Evolutionary conservation across 495 filamentous ascomycete species (phyloP).

Genomic region (Annulohypoxylon nitens): DNA sequence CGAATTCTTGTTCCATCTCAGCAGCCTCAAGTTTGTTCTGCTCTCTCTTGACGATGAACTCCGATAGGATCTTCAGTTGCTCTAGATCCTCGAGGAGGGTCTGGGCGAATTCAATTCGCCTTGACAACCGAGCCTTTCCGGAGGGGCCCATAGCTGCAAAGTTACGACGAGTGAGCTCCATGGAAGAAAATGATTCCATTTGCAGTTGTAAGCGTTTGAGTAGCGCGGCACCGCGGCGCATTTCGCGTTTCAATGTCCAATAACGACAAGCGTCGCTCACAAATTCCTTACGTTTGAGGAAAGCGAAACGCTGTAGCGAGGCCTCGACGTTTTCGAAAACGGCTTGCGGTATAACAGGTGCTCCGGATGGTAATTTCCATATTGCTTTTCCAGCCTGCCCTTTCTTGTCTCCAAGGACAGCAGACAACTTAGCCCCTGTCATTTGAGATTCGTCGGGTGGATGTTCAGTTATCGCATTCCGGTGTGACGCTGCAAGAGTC

Average conservation of each 20-base stretch:
- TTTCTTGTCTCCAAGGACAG: constrained; percentile 79
- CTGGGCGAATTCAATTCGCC: constrained; percentile 89
- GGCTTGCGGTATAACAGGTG: constrained; percentile 90
- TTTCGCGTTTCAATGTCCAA: constrained; percentile 97
- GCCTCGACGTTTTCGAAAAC: constrained; percentile 84
- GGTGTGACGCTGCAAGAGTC: constrained; percentile 75
- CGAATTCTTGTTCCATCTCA: constrained; percentile 77
- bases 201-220: constrained; percentile 93
- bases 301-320: constrained; percentile 80
- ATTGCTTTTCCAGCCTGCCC: constrained; percentile 74
- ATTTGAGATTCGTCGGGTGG: constrained; percentile 68
- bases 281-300: constrained; percentile 90
- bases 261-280: constrained; percentile 93
- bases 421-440: constrained; percentile 64
- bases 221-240: constrained; percentile 87
- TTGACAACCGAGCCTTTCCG: constrained; percentile 79
- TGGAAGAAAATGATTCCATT: constrained; percentile 93
- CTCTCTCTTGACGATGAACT: constrained; percentile 79
- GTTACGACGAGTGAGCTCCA: constrained; percentile 94
- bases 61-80: constrained; percentile 74
- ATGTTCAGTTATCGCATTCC: constrained; percentile 69
- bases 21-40: constrained; percentile 78
- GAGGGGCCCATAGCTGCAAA: constrained; percentile 91
- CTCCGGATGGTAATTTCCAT: constrained; percentile 96
- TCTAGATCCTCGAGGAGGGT: constrained; percentile 80